Percentiles rank a stretch among this genome's conserved stretches.
Conservation (phyloP, 148 eudicot genomes). For the Simmondsia chinensis region DNA sequence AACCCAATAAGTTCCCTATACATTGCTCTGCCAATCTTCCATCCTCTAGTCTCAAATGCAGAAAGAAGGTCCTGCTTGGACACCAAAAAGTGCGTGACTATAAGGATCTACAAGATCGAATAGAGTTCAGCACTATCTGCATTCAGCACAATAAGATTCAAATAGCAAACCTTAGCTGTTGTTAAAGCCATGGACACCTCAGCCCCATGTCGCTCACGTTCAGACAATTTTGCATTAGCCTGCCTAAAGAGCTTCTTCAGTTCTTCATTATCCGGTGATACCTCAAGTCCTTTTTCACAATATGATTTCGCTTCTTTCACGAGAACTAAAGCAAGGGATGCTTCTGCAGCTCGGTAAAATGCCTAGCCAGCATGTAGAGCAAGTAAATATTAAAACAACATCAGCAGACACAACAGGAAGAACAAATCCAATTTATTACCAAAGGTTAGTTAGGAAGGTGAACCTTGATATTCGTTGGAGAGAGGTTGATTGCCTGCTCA, state of each 20-base stretch:
- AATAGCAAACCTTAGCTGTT: slow-evolving; percentile 51
- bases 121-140: background rate
- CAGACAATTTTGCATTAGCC: slow-evolving; percentile 35
- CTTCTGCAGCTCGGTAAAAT: slow-evolving; percentile 82
- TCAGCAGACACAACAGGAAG: slow-evolving; percentile 2
- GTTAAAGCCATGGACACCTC: slow-evolving; percentile 55
- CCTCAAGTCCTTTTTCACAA: slow-evolving; percentile 71
- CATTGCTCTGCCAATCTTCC: slow-evolving; percentile 70
- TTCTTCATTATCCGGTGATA: slow-evolving; percentile 65
- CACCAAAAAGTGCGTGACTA: slow-evolving; percentile 4
- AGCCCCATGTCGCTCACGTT: slow-evolving; percentile 50
- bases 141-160: background rate
- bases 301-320: slow-evolving; percentile 59
- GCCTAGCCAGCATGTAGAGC: slow-evolving; percentile 53
- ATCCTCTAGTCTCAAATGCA: slow-evolving; percentile 59
- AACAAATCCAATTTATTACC: background rate
- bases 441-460: background rate
- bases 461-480: slow-evolving; percentile 73
- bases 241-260: slow-evolving; percentile 55
- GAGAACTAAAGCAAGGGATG: slow-evolving; percentile 53
- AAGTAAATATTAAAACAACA: slow-evolving; percentile 6
- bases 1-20: slow-evolving; percentile 70
- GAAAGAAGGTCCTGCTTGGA: slow-evolving; percentile 50
- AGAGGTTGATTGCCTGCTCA: slow-evolving; percentile 77
- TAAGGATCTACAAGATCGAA: slow-evolving; percentile 5